Percentiles rank a stretch among this genome's conserved stretches.
Evolutionary conservation across 352 stramenopile genomes (phyloP).

Genomic region (Globisporangium alternatum): DNA sequence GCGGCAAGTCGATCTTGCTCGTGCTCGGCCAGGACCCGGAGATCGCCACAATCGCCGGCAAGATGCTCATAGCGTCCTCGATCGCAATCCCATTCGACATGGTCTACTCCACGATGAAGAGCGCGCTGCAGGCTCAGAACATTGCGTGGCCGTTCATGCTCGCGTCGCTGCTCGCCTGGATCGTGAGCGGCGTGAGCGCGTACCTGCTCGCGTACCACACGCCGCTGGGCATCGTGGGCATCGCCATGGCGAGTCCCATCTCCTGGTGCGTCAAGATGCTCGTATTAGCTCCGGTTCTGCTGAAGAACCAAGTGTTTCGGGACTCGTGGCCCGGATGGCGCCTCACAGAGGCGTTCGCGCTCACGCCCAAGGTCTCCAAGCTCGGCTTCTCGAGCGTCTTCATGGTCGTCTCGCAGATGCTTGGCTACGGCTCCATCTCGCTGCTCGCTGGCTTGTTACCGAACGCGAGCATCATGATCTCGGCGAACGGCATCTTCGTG

Average conservation of each 20-base stretch:
- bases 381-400: constrained; percentile 18
- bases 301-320: constrained; percentile 22
- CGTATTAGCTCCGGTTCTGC: constrained; percentile 21
- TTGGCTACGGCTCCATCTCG: constrained; percentile 18
- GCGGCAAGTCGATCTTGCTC: constrained; percentile 22
- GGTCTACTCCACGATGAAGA: constrained; percentile 24
- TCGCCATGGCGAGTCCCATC: constrained; percentile 25
- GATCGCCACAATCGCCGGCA: constrained; percentile 23
- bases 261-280: constrained; percentile 27
- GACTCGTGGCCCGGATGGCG: constrained; percentile 24
- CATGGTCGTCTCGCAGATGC: constrained; percentile 23
- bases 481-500: constrained; percentile 33
- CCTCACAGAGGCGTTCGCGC: constrained; percentile 10
- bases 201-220: constrained; percentile 41
- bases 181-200: constrained; percentile 20
- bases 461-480: constrained; percentile 30
- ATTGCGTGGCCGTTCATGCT: constrained; percentile 33
- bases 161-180: constrained; percentile 21
- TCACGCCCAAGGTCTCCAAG: constrained; percentile 13
- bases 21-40: constrained; percentile 32
- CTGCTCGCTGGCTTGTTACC: constrained; percentile 29
- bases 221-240: constrained; percentile 31
- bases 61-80: constrained; percentile 22
- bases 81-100: constrained; percentile 27
- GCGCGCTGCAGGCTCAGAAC: constrained; percentile 36